Evolutionary conservation across 352 stramenopile species (phyloP).

Genomic region (Phytophthora nicotianae): DNA sequence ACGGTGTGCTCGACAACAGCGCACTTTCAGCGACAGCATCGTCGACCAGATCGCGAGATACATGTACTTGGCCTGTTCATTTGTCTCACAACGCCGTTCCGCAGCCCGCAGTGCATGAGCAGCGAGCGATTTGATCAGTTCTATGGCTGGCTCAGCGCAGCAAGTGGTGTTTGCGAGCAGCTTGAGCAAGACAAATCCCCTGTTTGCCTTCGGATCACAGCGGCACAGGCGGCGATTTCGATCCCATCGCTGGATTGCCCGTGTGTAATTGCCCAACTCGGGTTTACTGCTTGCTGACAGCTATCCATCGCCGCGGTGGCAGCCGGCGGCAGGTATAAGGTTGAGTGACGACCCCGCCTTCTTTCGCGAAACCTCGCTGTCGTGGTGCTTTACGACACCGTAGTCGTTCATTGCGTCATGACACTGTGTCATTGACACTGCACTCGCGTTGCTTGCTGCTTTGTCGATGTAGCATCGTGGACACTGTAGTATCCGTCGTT

Average conservation of each 20-base stretch:
- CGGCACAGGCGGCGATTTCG: not conserved
- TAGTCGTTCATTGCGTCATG: not conserved
- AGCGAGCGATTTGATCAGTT: constrained; percentile 17
- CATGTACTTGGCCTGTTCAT: not conserved
- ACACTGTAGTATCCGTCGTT: no score
- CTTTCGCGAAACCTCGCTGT: constrained; percentile 10
- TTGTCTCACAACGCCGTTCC: constrained; percentile 14
- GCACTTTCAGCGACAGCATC: constrained; percentile 4
- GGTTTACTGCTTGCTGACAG: not conserved
- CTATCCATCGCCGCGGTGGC: constrained; percentile 12
- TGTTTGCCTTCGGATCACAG: not conserved
- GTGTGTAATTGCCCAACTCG: constrained; percentile 11
- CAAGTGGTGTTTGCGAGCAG: not conserved
- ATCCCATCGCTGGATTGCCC: constrained; percentile 8
- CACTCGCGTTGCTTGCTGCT: no score
- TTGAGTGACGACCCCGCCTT: not conserved
- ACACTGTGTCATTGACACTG: no score
- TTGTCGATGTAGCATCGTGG: no score
- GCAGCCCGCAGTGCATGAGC: not conserved
- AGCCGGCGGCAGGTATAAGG: not conserved
- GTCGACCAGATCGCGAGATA: constrained; percentile 16
- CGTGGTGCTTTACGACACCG: no score
- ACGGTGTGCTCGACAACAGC: not conserved
- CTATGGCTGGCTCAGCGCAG: no score
- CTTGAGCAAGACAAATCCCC: constrained; percentile 4